These are phyloP conservation scores for Cutaneotrichosporon sp. DNA, from an alignment of 1,284 basidiomycete species.

Conservation along the genomic window DNA sequence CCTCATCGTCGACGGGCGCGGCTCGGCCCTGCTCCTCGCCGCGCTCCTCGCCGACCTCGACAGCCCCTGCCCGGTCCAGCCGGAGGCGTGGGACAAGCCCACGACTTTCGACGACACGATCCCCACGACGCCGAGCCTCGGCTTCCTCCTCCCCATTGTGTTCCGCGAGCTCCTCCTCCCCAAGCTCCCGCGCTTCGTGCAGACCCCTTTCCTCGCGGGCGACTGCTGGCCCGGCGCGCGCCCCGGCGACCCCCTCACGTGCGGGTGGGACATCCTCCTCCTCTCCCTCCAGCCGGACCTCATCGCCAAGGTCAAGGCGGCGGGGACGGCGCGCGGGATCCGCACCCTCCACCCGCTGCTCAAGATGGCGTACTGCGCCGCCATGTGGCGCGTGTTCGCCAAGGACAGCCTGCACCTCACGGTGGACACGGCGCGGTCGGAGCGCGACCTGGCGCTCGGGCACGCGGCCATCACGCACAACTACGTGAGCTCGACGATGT, in stretches of 20 bases:
- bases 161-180: conserved; percentile 40
- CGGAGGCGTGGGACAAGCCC: not conserved
- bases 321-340: conserved; percentile 29
- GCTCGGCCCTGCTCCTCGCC: conserved; percentile 2
- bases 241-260: conserved; percentile 11
- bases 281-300: conserved; percentile 19
- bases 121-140: conserved; percentile 26
- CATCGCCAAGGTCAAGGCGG: conserved; percentile 26
- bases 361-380: conserved; percentile 30
- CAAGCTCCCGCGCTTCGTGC: conserved; percentile 35
- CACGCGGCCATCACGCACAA: conserved; percentile 36
- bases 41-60: conserved; percentile 11
- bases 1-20: conserved; percentile 17
- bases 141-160: conserved; percentile 31
- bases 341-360: conserved; percentile 42
- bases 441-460: conserved; percentile 29
- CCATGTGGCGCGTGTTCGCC: conserved; percentile 32
- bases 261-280: conserved; percentile 20
- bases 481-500: conserved; percentile 33
- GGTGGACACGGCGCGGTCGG: conserved; percentile 24
- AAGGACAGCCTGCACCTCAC: conserved; percentile 7
- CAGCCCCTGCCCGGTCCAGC: not conserved
- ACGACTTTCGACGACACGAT: conserved; percentile 32
- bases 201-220: conserved; percentile 22
- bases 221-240: conserved; percentile 35